Percentiles rank a stretch among this genome's conserved stretches.
These are phyloP conservation scores for Cryptosporidium felis DNA, from an alignment of 169 alveolate species.

Conservation along the genomic window DNA sequence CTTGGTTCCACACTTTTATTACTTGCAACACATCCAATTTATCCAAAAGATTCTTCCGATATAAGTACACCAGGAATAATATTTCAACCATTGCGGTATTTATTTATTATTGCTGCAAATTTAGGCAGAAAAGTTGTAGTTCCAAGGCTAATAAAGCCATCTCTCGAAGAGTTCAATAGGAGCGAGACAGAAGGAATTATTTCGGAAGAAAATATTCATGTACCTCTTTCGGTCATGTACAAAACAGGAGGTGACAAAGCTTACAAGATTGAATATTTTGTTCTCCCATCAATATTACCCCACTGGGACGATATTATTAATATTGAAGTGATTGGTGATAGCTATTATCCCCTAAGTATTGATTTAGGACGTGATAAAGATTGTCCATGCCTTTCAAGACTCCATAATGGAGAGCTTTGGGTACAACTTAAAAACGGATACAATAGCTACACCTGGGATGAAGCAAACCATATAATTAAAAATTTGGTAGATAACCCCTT, in stretches of 20 bases:
- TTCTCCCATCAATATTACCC: slow-evolving; percentile 47
- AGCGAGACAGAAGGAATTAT: not conserved
- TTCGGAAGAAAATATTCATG: slow-evolving; percentile 5
- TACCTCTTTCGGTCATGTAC: slow-evolving; percentile 23
- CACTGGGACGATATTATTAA: slow-evolving; percentile 25
- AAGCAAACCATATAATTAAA: slow-evolving; percentile 38
- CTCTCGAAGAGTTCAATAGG: not conserved
- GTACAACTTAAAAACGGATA: slow-evolving; percentile 9
- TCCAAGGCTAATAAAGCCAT: slow-evolving; percentile 1
- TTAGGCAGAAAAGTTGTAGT: slow-evolving; percentile 15
- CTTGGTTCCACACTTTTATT: slow-evolving; percentile 32
- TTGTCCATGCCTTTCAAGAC: not conserved
- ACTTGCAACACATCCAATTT: slow-evolving; percentile 57
- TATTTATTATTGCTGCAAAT: not conserved
- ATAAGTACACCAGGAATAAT: slow-evolving; percentile 61
- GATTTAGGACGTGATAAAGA: slow-evolving; percentile 4
- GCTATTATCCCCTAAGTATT: slow-evolving; percentile 8
- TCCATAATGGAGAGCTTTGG: slow-evolving; percentile 20
- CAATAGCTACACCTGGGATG: slow-evolving; percentile 35
- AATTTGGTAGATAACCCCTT: not conserved
- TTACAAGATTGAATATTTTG: not conserved
- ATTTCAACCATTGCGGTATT: slow-evolving; percentile 63
- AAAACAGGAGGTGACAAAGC: not conserved
- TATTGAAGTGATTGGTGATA: slow-evolving; percentile 14
- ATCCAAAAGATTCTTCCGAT: slow-evolving; percentile 57